Evolutionary conservation across 371 early-diverging fungal genomes (phyloP).

Genomic region (Gilbertella persicaria): DNA sequence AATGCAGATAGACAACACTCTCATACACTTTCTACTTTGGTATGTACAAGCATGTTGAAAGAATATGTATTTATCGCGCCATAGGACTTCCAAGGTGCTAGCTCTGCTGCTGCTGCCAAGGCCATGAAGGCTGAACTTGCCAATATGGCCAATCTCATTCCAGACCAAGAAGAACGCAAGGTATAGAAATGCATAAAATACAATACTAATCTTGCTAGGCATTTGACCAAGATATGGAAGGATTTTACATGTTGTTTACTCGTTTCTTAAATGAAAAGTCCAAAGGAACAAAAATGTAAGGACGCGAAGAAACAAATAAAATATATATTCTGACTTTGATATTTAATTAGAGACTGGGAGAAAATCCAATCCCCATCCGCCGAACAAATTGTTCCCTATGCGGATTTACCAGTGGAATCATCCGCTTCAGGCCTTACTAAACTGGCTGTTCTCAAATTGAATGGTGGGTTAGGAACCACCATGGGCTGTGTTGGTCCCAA

Average conservation of each 20-base stretch:
- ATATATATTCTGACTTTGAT: too few relatives aligned
- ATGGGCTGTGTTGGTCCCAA: conserved; percentile 99
- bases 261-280: conserved; percentile 81
- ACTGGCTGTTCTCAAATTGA: conserved; percentile 97
- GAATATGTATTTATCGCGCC: too few relatives aligned
- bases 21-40: conserved; percentile 58
- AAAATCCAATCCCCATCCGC: conserved; percentile 87
- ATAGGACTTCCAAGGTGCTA: conserved; percentile 65
- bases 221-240: conserved; percentile 77
- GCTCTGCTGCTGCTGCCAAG: conserved; percentile 62
- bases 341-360: conserved; percentile 93
- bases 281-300: conserved; percentile 82
- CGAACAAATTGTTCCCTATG: conserved; percentile 83
- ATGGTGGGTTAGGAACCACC: conserved; percentile 99
- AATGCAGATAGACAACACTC: conserved; percentile 45
- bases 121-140: conserved; percentile 62
- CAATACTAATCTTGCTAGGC: too few relatives aligned
- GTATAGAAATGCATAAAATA: too few relatives aligned
- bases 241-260: conserved; percentile 85
- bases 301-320: neutral
- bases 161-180: conserved; percentile 52
- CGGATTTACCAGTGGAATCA: conserved; percentile 58
- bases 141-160: conserved; percentile 50
- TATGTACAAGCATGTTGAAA: conserved; percentile 19
- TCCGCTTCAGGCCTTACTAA: conserved; percentile 79